Percentiles rank a stretch among this genome's conserved stretches.
Conservation (phyloP, 2,329 filamentous ascomycete genomes). For the Ophiostoma montium region DNA sequence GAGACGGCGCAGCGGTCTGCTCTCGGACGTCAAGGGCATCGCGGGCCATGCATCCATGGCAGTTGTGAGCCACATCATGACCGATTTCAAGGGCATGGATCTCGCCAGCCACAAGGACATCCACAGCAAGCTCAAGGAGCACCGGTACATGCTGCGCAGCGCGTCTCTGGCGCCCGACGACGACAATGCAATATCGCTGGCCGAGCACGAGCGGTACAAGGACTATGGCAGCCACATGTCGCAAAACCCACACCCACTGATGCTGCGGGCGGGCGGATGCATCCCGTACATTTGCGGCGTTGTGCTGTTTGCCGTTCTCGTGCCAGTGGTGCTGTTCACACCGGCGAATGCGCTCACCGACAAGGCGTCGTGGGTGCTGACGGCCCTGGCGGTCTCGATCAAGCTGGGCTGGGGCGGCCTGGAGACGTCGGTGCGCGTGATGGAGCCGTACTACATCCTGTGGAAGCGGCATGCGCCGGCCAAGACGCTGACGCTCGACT, state of each 20-base stretch:
- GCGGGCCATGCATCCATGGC: conserved; percentile 65
- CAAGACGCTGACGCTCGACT: conserved; percentile 55
- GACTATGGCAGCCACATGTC: conserved; percentile 30
- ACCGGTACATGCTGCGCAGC: conserved; percentile 56
- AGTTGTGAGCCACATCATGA: conserved; percentile 56
- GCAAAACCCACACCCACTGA: conserved; percentile 53
- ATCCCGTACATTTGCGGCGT: conserved; percentile 47
- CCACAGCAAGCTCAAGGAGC: conserved; percentile 49
- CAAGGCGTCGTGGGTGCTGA: conserved; percentile 50
- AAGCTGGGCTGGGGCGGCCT: conserved; percentile 56
- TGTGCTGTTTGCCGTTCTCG: conserved; percentile 38
- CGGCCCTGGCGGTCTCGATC: conserved; percentile 48
- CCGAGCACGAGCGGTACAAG: conserved; percentile 29
- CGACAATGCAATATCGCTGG: conserved; percentile 26
- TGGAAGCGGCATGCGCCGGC: conserved; percentile 50
- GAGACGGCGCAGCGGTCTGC: conserved; percentile 48
- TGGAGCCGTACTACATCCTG: conserved; percentile 62
- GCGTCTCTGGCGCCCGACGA: conserved; percentile 55
- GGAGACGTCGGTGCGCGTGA: conserved; percentile 56
- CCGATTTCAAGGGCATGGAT: conserved; percentile 61
- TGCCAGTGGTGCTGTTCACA: conserved; percentile 50
- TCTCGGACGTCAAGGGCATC: conserved; percentile 57
- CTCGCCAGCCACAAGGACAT: conserved; percentile 52
- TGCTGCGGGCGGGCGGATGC: conserved; percentile 46
- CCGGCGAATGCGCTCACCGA: conserved; percentile 40